Base-by-base conservation (phyloP, 1,284 basidiomycete species). In the Microbotryum lychnidis-dioicae region DNA sequence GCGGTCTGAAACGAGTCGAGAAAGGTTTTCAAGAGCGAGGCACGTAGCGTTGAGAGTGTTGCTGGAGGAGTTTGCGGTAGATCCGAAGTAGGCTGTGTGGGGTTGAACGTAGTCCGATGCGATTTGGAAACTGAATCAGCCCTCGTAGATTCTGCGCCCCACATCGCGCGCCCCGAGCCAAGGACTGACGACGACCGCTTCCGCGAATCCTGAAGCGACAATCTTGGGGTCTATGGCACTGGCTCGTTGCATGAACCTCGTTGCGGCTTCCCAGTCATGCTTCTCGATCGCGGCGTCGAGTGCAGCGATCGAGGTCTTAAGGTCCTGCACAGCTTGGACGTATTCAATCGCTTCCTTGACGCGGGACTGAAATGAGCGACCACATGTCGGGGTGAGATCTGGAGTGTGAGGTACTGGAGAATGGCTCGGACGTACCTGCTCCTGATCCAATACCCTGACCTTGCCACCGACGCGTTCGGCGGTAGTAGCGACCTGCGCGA, bases 181-280 rank as follows among this genome's bases (percentile, higher is more conserved):
- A 27, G 31, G 79, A 76, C 79, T 69, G 68, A 96, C 92, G 58
- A 98, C 91, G 2, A 88, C 86, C 4, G 80, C 81, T 70, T 87
- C 89, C 1, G 94, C 90, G 73, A 97, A 98, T 3, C 82, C 80
- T 8, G 91, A 90, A 25, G 84, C 82, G 29, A 89, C 83, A 31
- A 98, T 85, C 47, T 85, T 83, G 6, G 78, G 73, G 4, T 91
- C 86, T 29, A 97, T 79, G 1, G 85, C 80, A 85, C 93, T 92
- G 1, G 92, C 94, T 37, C 90, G 80, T 21, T 88, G 84, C 75
- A 93, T 96, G 72, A 92, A 87, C 65, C 89, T 81, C 1, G 91
- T 87, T 1, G 94, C 94, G 18, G 88, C 84, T 74, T 97, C 94
- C 93, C 94, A 99, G 73, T 98, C 96, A 67, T 86, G 82, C 60